These are phyloP conservation scores for Cudoniella acicularis DNA, from an alignment of 495 filamentous ascomycete species.

Conservation along the genomic window DNA sequence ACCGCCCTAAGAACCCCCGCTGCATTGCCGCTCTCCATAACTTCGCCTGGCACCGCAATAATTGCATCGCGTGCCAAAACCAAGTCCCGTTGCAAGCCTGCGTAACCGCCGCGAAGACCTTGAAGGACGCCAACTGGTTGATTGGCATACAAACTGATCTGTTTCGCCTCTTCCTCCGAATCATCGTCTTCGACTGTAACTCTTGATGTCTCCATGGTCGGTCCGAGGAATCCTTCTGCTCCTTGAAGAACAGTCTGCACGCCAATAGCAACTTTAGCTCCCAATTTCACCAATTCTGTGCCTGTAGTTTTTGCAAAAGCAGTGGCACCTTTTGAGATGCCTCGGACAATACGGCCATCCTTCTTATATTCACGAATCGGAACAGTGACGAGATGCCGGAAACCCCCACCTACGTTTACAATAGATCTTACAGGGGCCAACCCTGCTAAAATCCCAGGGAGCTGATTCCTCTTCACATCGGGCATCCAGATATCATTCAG, in stretches of 20 bases:
- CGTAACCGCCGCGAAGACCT: constrained; percentile 76
- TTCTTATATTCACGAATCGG: constrained; percentile 91
- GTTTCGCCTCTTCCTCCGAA: constrained; percentile 63
- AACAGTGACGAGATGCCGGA: constrained; percentile 80
- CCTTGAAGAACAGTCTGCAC: constrained; percentile 88
- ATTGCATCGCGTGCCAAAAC: constrained; percentile 82
- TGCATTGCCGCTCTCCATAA: constrained; percentile 81
- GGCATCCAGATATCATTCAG: constrained; percentile 98
- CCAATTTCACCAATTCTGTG: constrained; percentile 84
- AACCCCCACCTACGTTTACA: constrained; percentile 83
- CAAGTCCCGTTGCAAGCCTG: constrained; percentile 81
- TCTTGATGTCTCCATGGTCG: constrained; percentile 16
- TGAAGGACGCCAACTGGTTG: constrained; percentile 85
- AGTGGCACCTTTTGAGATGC: constrained; percentile 82
- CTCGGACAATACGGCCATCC: constrained; percentile 87
- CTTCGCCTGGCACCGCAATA: constrained; percentile 88
- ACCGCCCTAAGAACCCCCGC: constrained; percentile 80
- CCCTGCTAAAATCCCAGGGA: constrained; percentile 83
- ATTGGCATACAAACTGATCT: constrained; percentile 86
- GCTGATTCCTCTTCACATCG: constrained; percentile 84
- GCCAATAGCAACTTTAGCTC: constrained; percentile 91
- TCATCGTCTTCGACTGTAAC: constrained; percentile 46
- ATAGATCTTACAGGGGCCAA: constrained; percentile 85
- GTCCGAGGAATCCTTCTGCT: constrained; percentile 69
- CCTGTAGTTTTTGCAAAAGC: constrained; percentile 91